These are phyloP conservation scores for Dipteronia dyeriana DNA, from an alignment of 345 rosid species.

Conservation along the genomic window DNA sequence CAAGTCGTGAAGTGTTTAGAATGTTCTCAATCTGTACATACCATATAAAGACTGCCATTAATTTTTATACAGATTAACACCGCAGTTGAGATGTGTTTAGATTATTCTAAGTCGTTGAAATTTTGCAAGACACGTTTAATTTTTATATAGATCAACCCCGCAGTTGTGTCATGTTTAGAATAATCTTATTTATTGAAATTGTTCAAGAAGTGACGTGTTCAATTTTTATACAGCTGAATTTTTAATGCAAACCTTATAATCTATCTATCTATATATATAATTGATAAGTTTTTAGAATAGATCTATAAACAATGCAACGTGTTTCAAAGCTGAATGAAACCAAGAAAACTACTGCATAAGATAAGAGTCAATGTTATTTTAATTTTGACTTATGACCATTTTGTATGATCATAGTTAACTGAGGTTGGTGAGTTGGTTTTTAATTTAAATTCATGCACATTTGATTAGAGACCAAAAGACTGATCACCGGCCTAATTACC, in stretches of 20 bases:
- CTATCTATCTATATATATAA: too few species aligned
- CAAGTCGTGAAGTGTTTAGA: too few species aligned
- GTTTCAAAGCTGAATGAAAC: background rate
- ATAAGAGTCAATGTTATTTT: background rate
- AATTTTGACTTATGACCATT: constrained; percentile 9
- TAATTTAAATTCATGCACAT: background rate
- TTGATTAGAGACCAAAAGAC: background rate
- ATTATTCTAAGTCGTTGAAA: too few species aligned
- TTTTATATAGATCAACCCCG: too few species aligned
- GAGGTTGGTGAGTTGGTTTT: background rate
- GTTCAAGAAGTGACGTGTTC: too few species aligned
- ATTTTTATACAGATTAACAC: background rate
- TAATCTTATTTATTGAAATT: too few species aligned
- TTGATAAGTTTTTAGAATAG: background rate
- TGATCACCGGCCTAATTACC: constrained; percentile 24
- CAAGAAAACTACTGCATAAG: background rate
- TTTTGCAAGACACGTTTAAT: too few species aligned
- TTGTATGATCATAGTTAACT: background rate
- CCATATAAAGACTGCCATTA: background rate
- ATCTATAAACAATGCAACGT: background rate
- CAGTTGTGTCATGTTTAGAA: too few species aligned
- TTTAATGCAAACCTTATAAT: too few species aligned
- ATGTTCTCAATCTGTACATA: too few species aligned
- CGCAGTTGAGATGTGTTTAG: too few species aligned
- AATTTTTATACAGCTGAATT: too few species aligned